phyloP scores from a whole-genome alignment of 768 basidiomycete genomes.

The Leccinum subtestaceum region DNA sequence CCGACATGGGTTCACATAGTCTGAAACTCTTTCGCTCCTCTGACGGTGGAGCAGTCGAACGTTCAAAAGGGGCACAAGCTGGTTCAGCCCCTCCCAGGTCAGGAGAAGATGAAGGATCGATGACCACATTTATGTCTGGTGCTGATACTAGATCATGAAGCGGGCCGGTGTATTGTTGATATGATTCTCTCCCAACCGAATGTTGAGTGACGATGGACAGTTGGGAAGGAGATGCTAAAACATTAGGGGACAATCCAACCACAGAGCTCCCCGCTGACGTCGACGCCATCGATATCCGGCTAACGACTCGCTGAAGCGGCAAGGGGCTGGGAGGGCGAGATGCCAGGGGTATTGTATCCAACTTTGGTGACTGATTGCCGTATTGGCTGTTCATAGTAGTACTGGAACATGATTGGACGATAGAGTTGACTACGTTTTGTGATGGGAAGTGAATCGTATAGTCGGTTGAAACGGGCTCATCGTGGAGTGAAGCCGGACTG shows the following conservation, averaged over 20 bases:
- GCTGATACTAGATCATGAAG: slow-evolving; percentile 8
- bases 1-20: slow-evolving; percentile 15
- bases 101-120: background rate
- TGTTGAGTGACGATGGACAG: background rate
- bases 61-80: background rate
- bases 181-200: slow-evolving; percentile 20
- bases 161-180: slow-evolving; percentile 17
- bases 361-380: background rate
- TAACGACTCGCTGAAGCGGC: background rate
- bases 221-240: background rate
- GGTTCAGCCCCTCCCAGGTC: background rate
- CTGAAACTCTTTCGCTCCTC: background rate
- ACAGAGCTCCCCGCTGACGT: background rate
- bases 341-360: background rate
- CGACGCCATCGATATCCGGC: background rate
- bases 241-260: background rate
- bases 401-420: background rate
- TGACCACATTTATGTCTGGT: background rate
- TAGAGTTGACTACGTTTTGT: background rate
- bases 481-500: slow-evolving; percentile 15
- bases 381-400: background rate
- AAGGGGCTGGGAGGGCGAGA: background rate
- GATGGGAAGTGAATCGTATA: background rate
- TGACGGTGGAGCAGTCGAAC: background rate
- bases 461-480: slow-evolving; percentile 10